Evolutionary conservation across 345 rosid genomes (phyloP), one percentile per base, ranked within the genome.

Genomic region (Eucalyptus fibrosa): DNA sequence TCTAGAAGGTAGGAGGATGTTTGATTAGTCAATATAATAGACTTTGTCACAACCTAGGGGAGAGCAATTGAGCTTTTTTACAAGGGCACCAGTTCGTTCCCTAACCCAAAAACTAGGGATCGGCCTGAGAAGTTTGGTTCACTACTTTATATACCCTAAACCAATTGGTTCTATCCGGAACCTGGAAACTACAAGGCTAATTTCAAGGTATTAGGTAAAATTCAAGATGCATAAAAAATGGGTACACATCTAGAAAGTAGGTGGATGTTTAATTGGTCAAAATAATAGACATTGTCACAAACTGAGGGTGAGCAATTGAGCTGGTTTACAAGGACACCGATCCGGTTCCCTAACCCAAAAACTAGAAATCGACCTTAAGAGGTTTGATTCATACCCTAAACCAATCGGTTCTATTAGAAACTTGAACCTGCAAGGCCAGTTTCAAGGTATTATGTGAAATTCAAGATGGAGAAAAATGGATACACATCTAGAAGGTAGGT

Each of bases 61-160:
- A 34, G 44, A 34, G 82, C 12, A 34, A 72, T 21, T 72, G 14
- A 72, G 32, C 32, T 8, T 13, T 30, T 60, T 13, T 13, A 28
- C 34, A 28, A 62, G 69, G 69, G 34, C 5, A 53, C 24, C 1
- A 0, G 24, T 53, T 53, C 2, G 0, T 4, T 21, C 59, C 26
- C 59, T 53, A 53, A 53, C 59, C 59, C 59, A 53, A 53, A 72
- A 21, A 21, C 59, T 53, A 53, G 0, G 59, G 59, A 53, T 53
- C 0, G 0, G 59, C 59, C 0, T 53, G 24, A 21, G 59, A 53
- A 10, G 1, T 21, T 53, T 8, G 26, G 59, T 53, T 53, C 83
- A 19, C 59, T 53, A 53, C 11, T 21, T 53, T 8, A 53, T 37
- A 37, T 37, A 11, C 4, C 8, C 14, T 9, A 11, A 77, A 37